Evolutionary conservation across 768 basidiomycete species (phyloP).

Genomic region (Termitomyces sp.): DNA sequence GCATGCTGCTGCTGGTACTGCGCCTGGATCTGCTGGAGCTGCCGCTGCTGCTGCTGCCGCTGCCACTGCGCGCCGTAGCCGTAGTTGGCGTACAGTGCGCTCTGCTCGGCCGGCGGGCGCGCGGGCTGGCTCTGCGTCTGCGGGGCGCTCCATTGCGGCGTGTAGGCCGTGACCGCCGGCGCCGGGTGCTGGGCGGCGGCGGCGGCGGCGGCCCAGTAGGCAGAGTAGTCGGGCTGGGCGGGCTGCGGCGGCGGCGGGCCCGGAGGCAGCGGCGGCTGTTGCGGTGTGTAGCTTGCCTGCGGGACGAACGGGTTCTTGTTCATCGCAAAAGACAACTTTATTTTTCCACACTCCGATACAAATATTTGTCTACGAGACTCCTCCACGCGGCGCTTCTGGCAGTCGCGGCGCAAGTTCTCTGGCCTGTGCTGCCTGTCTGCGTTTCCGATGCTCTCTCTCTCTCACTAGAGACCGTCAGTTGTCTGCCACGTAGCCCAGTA

Average conservation of each 20-base stretch:
- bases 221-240: neutral
- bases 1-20: conserved; percentile 52
- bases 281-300: conserved; percentile 63
- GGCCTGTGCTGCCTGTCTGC: conserved; percentile 62
- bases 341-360: conserved; percentile 13
- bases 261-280: conserved; percentile 77
- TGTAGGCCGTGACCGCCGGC: conserved; percentile 41
- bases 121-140: conserved; percentile 72
- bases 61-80: conserved; percentile 84
- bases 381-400: conserved; percentile 29
- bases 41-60: conserved; percentile 55
- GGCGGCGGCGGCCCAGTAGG: conserved; percentile 46
- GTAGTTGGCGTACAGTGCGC: conserved; percentile 86
- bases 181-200: conserved; percentile 51
- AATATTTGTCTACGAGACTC: neutral
- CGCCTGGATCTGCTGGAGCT: conserved; percentile 47
- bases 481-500: neutral
- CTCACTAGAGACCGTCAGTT: conserved; percentile 49
- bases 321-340: conserved; percentile 44
- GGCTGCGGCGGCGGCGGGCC: conserved; percentile 66
- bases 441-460: conserved; percentile 68
- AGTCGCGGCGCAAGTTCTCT: conserved; percentile 71
- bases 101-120: conserved; percentile 74
- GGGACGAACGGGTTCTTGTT: conserved; percentile 85
- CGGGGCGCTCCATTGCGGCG: conserved; percentile 71